Evolutionary conservation across 2,329 filamentous ascomycete genomes (phyloP).

Genomic region (Cladosporium cucumerinum): DNA sequence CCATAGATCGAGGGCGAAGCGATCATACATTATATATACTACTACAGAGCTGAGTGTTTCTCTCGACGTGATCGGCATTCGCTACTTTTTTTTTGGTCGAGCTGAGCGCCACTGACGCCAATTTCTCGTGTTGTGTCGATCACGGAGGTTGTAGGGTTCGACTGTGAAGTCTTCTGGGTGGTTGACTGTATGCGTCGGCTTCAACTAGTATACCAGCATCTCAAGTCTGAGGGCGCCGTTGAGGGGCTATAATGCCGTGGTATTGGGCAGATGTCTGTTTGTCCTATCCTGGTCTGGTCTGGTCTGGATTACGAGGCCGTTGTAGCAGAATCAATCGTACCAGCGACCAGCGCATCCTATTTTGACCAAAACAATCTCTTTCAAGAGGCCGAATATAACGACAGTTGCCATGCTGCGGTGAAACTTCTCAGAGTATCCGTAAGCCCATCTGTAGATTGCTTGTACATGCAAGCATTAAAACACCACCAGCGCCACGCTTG

Average conservation of each 20-base stretch:
- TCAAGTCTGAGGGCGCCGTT: too few species aligned
- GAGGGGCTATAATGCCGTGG: too few species aligned
- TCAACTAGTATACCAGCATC: too few species aligned
- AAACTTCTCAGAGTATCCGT: neutral
- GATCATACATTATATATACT: too few species aligned
- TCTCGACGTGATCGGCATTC: neutral
- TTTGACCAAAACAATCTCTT: neutral
- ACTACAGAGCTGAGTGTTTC: neutral
- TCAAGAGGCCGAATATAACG: neutral
- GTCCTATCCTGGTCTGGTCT: too few species aligned
- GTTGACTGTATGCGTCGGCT: neutral
- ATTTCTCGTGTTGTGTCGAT: neutral
- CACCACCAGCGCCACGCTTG: conserved; percentile 11
- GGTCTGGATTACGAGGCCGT: too few species aligned
- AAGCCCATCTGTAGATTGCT: neutral
- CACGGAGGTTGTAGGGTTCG: neutral
- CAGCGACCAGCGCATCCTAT: too few species aligned
- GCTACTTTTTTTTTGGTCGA: neutral
- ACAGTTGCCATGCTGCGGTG: neutral
- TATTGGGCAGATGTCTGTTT: too few species aligned
- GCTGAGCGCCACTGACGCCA: neutral
- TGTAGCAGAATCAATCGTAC: neutral
- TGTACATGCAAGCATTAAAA: neutral
- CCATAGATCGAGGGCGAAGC: neutral
- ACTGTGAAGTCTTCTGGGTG: neutral